phyloP scores from a whole-genome alignment of 352 stramenopile genomes.

The Pythium brassicae region DNA sequence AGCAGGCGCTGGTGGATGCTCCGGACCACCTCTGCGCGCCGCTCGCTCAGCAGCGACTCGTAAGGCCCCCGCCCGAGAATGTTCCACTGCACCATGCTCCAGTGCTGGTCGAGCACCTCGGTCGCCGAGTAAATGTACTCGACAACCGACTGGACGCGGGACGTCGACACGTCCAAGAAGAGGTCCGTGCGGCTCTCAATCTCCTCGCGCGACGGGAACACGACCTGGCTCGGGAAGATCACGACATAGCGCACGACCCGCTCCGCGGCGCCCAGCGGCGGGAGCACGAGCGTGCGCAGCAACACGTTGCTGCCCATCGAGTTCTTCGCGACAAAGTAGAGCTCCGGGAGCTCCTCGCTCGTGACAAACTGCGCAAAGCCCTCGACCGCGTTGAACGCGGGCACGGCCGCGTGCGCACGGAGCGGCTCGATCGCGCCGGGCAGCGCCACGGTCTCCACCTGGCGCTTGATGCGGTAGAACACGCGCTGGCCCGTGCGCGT shows the following conservation, averaged over 20 bases:
- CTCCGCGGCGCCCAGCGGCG: slow-evolving; percentile 57
- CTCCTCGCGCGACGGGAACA: slow-evolving; percentile 77
- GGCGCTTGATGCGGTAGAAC: slow-evolving; percentile 66
- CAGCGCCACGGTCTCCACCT: slow-evolving; percentile 43
- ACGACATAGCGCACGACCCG: slow-evolving; percentile 69
- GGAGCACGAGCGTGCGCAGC: slow-evolving; percentile 62
- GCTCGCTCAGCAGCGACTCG: slow-evolving; percentile 57
- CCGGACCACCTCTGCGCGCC: slow-evolving; percentile 58
- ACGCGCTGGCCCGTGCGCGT: slow-evolving; percentile 54
- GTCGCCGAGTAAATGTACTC: slow-evolving; percentile 84
- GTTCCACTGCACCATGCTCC: slow-evolving; percentile 87
- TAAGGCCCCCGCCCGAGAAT: slow-evolving; percentile 76
- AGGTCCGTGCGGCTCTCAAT: slow-evolving; percentile 72
- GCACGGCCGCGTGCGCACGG: slow-evolving; percentile 51
- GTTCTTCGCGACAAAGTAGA: slow-evolving; percentile 85
- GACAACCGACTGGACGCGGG: slow-evolving; percentile 62
- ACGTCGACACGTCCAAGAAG: slow-evolving; percentile 72
- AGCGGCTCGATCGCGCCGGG: slow-evolving; percentile 47
- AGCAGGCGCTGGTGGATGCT: slow-evolving; percentile 71
- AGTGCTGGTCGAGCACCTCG: slow-evolving; percentile 76
- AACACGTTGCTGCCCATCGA: slow-evolving; percentile 64
- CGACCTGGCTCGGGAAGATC: slow-evolving; percentile 68
- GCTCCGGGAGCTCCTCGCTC: slow-evolving; percentile 75
- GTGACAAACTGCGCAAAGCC: slow-evolving; percentile 73
- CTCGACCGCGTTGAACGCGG: slow-evolving; percentile 64